Conservation (phyloP, 208 protist genomes). For the Trypanosoma conorhini region DNA sequence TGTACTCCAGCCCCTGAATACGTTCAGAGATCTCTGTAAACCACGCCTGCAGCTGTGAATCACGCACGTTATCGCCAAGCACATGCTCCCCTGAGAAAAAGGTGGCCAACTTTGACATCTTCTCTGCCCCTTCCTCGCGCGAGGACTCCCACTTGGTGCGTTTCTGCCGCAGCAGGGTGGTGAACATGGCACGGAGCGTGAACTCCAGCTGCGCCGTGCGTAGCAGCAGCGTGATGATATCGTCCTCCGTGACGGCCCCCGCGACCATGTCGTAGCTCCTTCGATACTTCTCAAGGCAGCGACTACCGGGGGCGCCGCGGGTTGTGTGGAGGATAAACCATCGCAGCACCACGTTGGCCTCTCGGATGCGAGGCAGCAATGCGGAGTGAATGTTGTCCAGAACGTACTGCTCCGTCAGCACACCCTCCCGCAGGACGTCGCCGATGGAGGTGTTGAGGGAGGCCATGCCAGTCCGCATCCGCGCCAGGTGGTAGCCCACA, state of each 20-base stretch:
- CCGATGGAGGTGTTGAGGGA: conserved; percentile 41
- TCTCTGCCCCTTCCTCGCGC: conserved; percentile 54
- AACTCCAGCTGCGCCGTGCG: conserved; percentile 96
- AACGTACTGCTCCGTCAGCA: conserved; percentile 94
- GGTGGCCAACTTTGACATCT: conserved; percentile 76
- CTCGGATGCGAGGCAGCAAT: conserved; percentile 89
- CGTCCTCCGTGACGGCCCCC: conserved; percentile 42
- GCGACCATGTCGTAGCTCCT: conserved; percentile 37
- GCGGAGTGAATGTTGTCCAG: conserved; percentile 88
- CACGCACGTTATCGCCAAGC: conserved; percentile 67
- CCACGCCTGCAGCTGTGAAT: conserved; percentile 95
- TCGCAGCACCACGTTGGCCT: conserved; percentile 94
- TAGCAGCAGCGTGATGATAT: conserved; percentile 92
- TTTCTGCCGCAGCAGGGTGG: conserved; percentile 88
- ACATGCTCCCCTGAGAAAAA: conserved; percentile 95
- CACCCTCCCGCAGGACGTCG: conserved; percentile 79
- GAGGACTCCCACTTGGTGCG: conserved; percentile 84
- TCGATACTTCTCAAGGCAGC: conserved; percentile 26
- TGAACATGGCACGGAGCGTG: conserved; percentile 88
- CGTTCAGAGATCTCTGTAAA: conserved; percentile 89
- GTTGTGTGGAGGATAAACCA: conserved; percentile 95
- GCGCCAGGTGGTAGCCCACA: conserved; percentile 66
- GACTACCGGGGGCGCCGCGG: conserved; percentile 16
- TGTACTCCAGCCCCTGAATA: conserved; percentile 56
- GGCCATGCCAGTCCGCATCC: conserved; percentile 45